Base-by-base conservation (phyloP, 768 basidiomycete genomes). In the Mrakia hoshinonis region DNA sequence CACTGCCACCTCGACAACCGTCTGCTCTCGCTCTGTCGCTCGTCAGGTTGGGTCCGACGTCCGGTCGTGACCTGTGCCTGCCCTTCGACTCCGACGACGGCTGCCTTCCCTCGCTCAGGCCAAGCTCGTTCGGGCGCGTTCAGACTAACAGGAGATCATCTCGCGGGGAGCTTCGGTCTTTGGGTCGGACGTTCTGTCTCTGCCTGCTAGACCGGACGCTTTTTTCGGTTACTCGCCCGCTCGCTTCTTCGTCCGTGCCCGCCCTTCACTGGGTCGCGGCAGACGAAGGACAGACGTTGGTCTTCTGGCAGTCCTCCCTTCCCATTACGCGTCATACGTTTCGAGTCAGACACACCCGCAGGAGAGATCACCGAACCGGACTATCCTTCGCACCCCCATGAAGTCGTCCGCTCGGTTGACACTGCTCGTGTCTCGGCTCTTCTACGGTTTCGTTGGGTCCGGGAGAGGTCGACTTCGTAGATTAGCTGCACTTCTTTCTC, bases 71-170 rank as follows among this genome's bases (percentile, higher is more conserved):
- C 36, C 36, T 22, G 34, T 36, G 31, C 58, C 15, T 13, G 7
- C 4, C 58, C 34, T 36, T 61, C 31, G 58, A 61, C 58, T 29
- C 26, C 54, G 54, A 55, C 11, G 13, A 11, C 34, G 26, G 58
- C 58, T 61, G 58, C 58, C 58, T 61, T 61, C 58, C 58, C 58
- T 61, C 58, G 58, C 31, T 55, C 54, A 55, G 58, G 34, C 58
- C 58, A 61, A n/a, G 58, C 58, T 31, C 34, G 7, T 11, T 38
- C 55, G 31, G 58, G 58, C 31, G 58, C 34, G 55, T 18, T n/a
- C 43, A 61, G 36, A 61, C 58, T 61, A 61, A 61, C 58, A 61
- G 58, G 58, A 61, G 58, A 61, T 61, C 58, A 61, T 61, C 58
- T 61, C 58, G 58, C 58, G 58, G 26, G 34, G 58, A n/a, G 34